These are phyloP conservation scores for Pseudogymnoascus sp. DNA, from an alignment of 2,329 filamentous ascomycete genomes.

Conservation along the genomic window DNA sequence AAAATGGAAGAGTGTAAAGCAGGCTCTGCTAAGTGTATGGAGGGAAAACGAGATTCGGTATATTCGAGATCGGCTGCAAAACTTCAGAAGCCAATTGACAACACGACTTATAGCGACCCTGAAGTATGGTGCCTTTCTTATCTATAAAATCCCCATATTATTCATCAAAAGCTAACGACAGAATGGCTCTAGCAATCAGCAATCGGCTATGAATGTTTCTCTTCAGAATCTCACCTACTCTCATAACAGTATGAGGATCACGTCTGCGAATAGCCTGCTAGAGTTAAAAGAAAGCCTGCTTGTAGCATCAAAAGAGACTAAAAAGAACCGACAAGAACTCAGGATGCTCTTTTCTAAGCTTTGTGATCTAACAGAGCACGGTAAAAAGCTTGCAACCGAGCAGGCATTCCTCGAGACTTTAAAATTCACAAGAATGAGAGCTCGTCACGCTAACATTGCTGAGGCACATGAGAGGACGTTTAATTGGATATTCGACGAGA, in stretches of 20 bases:
- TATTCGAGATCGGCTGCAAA: conserved; percentile 13
- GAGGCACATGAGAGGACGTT: conserved; percentile 26
- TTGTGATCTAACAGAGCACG: neutral
- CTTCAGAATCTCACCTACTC: neutral
- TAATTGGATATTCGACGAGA: conserved; percentile 32
- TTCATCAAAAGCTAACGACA: conserved; percentile 7
- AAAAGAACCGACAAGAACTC: neutral
- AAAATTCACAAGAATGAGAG: conserved; percentile 9
- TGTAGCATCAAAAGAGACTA: neutral
- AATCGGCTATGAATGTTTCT: neutral
- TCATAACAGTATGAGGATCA: neutral
- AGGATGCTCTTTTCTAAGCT: neutral
- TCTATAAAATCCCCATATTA: neutral
- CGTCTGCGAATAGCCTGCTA: neutral
- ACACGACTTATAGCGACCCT: neutral
- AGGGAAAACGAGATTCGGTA: conserved; percentile 16
- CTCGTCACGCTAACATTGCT: conserved; percentile 11
- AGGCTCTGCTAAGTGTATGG: conserved; percentile 20
- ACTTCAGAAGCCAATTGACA: neutral
- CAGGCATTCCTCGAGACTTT: neutral
- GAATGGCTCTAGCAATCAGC: conserved; percentile 2
- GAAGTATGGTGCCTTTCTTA: neutral
- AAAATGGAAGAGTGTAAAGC: conserved; percentile 21
- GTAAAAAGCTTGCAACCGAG: neutral
- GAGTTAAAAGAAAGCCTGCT: neutral